These are phyloP conservation scores for Thuja plicata DNA, from an alignment of 83 land plant genomes.

Conservation along the genomic window DNA sequence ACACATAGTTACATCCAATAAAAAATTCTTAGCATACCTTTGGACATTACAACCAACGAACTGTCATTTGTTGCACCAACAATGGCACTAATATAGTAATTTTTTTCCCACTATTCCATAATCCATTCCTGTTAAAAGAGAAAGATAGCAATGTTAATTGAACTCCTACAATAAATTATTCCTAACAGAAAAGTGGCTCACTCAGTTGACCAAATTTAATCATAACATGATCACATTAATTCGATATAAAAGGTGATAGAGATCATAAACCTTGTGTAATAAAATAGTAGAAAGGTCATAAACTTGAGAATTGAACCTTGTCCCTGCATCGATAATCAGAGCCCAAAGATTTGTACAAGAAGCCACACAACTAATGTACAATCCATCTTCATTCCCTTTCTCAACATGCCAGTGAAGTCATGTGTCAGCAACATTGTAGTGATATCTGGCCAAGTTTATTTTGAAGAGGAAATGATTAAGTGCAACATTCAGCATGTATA, in stretches of 20 bases:
- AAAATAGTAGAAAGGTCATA: constrained; percentile 72
- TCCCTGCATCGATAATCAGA: constrained; percentile 90
- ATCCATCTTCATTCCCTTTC: constrained; percentile 88
- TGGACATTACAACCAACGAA: constrained; percentile 53
- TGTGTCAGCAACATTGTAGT: constrained; percentile 93
- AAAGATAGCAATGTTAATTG: constrained; percentile 9
- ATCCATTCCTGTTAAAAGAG: constrained; percentile 50
- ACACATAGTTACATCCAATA: too few relatives aligned
- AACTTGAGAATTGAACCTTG: constrained; percentile 70
- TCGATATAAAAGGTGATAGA: too few relatives aligned
- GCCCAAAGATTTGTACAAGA: constrained; percentile 97
- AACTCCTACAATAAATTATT: background rate
- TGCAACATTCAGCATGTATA: background rate
- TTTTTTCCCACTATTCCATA: constrained; percentile 65
- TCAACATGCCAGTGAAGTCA: constrained; percentile 92
- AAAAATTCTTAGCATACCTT: too few relatives aligned
- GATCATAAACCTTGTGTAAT: constrained; percentile 62
- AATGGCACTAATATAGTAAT: constrained; percentile 58
- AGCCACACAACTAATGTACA: constrained; percentile 90
- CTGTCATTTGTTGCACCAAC: constrained; percentile 61
- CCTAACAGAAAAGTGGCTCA: background rate
- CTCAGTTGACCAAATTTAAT: background rate
- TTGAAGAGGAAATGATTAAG: background rate
- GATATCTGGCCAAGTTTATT: constrained; percentile 63
- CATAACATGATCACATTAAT: background rate